Base-by-base conservation (phyloP, 2,329 filamentous ascomycete species). In the Neofusicoccum umdonicola region DNA sequence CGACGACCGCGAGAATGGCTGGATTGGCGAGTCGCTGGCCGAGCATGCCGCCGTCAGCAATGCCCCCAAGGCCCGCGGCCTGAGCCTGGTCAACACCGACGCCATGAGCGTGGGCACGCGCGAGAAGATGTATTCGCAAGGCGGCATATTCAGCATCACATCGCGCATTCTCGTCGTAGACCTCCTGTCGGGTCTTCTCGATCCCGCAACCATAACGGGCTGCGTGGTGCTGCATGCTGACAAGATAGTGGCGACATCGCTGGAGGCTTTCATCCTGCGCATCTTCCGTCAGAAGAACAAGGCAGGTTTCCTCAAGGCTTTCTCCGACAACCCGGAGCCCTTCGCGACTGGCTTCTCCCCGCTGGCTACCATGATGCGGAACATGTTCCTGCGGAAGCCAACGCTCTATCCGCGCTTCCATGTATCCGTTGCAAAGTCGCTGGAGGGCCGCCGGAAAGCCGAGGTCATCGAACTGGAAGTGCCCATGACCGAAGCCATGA, bases 391-490 rank as follows among this genome's bases (percentile, higher is more conserved):
- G 45, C 87, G 90, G 61, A 97, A 95, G 74, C 90, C 90, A 0
- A 93, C 93, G 0, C 79, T 99, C 13, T 99, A 94, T 88, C 95
- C 95, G 3, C 86, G 95, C 19, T 99, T 97, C 72, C 95, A 99
- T 73, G 87, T 97, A 65, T 88, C 91, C 0, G 93, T 99, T 5
- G 93, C 93, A 0, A 88, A 92, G 70, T 92, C 93, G 2, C 82
- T 99, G 2, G 95, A 99, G 77, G 93, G 93, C 9, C 91, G 91
- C 75, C 90, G 90, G 72, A 97, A 94, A 74, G 94, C 95, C 4
- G 95, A 99, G 78, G 95, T 99, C 51, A 96, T 99, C 68, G 95
- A 99, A 78, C 83, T 98, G 27, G 95, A 97, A 77, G 90, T 99
- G 4, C 90, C 92, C 34, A 98, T 99, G 94, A 97, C 92, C 4